phyloP scores from a whole-genome alignment of 1,139 yeast species.

The Geotrichum candidum region DNA sequence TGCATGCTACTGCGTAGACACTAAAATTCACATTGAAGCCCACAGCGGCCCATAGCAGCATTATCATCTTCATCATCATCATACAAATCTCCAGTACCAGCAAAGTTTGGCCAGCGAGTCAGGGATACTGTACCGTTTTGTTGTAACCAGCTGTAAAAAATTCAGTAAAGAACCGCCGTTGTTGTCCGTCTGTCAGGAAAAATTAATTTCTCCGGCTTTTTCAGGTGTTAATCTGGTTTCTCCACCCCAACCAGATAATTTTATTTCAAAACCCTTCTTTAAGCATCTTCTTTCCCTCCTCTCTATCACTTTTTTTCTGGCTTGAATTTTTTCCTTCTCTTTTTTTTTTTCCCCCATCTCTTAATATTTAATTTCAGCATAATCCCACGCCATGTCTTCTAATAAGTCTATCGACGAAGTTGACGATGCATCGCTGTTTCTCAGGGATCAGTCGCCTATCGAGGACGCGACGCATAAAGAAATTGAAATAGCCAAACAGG shows the following conservation, averaged over 20 bases:
- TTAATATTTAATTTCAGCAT: neutral
- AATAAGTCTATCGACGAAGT: conserved; percentile 2
- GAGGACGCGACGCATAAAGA: neutral
- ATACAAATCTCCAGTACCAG: neutral
- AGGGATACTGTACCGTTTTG: neutral
- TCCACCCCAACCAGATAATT: neutral
- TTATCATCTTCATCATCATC: neutral
- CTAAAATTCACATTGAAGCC: neutral
- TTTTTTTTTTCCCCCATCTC: neutral
- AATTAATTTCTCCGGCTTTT: conserved; percentile 5
- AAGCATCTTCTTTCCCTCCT: neutral
- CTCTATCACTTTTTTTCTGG: conserved; percentile 1
- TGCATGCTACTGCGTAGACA: neutral
- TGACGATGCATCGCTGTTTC: conserved; percentile 3
- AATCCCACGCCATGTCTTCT: neutral
- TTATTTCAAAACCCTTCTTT: neutral
- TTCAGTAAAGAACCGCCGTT: neutral
- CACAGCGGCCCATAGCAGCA: neutral
- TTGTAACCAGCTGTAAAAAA: neutral
- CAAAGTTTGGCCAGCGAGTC: neutral
- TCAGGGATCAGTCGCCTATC: conserved; percentile 7
- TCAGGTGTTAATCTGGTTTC: neutral
- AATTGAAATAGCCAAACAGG: neutral
- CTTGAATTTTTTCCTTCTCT: neutral
- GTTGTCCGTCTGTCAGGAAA: conserved; percentile 1